Percentiles rank a stretch among this genome's conserved stretches.
Conservation (phyloP, 768 basidiomycete species). For the Russula lepida region DNA sequence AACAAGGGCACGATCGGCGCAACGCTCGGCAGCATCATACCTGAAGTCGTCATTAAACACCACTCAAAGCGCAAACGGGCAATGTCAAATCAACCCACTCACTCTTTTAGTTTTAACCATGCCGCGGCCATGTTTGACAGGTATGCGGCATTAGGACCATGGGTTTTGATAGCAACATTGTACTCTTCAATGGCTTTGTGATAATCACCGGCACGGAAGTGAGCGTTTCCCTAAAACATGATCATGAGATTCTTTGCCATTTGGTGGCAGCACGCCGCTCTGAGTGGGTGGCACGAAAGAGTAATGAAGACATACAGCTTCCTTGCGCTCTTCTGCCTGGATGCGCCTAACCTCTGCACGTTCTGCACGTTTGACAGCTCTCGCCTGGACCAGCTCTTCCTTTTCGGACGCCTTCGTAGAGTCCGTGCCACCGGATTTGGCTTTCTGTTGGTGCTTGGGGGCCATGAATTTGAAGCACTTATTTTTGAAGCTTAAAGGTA, state of each 20-base stretch:
- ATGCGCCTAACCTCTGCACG: background rate
- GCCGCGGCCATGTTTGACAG: conserved; percentile 37
- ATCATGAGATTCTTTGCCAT: background rate
- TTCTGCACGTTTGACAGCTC: background rate
- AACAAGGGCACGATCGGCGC: background rate
- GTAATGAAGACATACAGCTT: background rate
- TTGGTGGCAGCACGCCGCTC: background rate
- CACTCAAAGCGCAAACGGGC: background rate
- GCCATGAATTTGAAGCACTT: background rate
- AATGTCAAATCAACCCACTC: background rate
- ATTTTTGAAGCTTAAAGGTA: background rate
- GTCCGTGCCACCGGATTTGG: background rate
- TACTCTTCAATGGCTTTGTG: conserved; percentile 35
- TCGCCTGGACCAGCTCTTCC: background rate
- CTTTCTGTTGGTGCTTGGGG: background rate
- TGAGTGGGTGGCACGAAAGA: background rate
- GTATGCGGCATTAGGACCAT: conserved; percentile 33
- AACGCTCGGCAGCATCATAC: background rate
- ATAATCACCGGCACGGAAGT: conserved; percentile 34
- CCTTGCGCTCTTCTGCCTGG: conserved; percentile 2
- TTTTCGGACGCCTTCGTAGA: background rate
- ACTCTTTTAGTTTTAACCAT: conserved; percentile 34
- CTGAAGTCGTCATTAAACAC: background rate
- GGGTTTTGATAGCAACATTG: conserved; percentile 31
- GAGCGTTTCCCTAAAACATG: conserved; percentile 35